A percentile compares a stretch with the other conserved stretches of the same genome.
Evolutionary conservation across 768 basidiomycete genomes (phyloP).

Genomic region (Neoboletus subvelutipes): DNA sequence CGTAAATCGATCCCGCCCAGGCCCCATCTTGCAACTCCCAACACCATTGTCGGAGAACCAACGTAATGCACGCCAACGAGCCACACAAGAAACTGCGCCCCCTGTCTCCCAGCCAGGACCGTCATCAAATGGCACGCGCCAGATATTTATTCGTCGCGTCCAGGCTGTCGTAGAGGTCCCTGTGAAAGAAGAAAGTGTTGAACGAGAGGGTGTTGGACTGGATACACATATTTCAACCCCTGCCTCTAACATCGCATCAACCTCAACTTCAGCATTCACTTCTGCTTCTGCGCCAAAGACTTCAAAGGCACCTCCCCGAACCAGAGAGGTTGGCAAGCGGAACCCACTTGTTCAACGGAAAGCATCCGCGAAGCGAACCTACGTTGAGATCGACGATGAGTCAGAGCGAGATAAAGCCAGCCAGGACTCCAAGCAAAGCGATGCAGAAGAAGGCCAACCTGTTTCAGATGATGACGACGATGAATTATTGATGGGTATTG

Average conservation of each 20-base stretch:
- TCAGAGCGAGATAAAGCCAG: conserved; percentile 19
- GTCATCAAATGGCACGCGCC: conserved; percentile 15
- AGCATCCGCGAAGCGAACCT: conserved; percentile 22
- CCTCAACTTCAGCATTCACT: conserved; percentile 13
- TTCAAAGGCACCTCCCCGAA: conserved; percentile 9
- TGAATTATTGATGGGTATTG: conserved; percentile 59
- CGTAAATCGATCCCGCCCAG: conserved; percentile 10
- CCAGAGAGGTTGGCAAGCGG: neutral
- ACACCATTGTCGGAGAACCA: conserved; percentile 34
- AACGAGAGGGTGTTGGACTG: conserved; percentile 32
- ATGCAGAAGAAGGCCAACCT: conserved; percentile 14
- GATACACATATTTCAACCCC: conserved; percentile 8
- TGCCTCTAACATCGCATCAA: conserved; percentile 12
- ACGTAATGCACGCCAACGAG: conserved; percentile 24
- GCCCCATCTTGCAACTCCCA: conserved; percentile 23
- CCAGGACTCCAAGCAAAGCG: conserved; percentile 12
- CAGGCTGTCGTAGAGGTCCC: conserved; percentile 56
- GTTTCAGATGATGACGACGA: conserved; percentile 56
- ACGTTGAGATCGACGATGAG: conserved; percentile 36
- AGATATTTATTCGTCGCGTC: conserved; percentile 57
- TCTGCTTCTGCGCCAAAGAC: conserved; percentile 7
- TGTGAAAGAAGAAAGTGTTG: conserved; percentile 62
- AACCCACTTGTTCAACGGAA: conserved; percentile 23
- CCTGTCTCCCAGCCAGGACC: conserved; percentile 6
- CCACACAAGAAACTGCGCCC: conserved; percentile 3